Percentiles rank a stretch among this genome's conserved stretches.
Conservation (phyloP, 345 rosid genomes). For the Erucastrum elatum region DNA sequence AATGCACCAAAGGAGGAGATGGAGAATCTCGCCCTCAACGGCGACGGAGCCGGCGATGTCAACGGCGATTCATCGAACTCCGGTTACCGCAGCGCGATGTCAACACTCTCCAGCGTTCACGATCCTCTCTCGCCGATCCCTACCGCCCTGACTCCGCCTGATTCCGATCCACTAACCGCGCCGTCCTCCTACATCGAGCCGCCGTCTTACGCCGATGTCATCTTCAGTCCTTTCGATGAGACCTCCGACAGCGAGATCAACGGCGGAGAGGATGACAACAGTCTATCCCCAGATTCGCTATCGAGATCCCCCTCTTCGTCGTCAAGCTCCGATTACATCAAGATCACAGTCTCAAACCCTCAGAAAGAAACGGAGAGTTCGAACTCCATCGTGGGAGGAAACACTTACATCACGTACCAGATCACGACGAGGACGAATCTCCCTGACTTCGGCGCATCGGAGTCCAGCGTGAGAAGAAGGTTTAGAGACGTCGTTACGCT, state of each 20-base stretch:
- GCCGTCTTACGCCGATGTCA: constrained; percentile 81
- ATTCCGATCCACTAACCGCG: constrained; percentile 76
- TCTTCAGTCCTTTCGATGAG: constrained; percentile 81
- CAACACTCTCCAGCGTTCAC: constrained; percentile 52
- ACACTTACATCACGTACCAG: constrained; percentile 62
- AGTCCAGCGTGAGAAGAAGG: constrained; percentile 78
- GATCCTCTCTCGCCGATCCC: constrained; percentile 61
- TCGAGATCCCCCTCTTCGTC: constrained; percentile 65
- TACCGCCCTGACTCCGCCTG: constrained; percentile 48
- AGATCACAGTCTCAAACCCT: constrained; percentile 90
- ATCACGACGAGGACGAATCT: constrained; percentile 82
- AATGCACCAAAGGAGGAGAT: constrained; percentile 62
- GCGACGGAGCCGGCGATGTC: constrained; percentile 21
- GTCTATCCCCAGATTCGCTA: constrained; percentile 45
- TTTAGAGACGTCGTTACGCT: constrained; percentile 83
- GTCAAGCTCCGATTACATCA: constrained; percentile 54
- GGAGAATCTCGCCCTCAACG: constrained; percentile 68
- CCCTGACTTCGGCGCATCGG: constrained; percentile 53
- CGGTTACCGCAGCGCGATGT: constrained; percentile 62
- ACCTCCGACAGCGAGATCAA: constrained; percentile 53
- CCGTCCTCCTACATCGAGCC: constrained; percentile 74
- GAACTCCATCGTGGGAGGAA: constrained; percentile 63
- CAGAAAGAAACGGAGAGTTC: constrained; percentile 72
- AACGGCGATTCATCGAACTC: constrained; percentile 42
- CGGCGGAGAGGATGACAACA: constrained; percentile 52